Percentiles rank a stretch among this genome's conserved stretches.
These are phyloP conservation scores for Tremella mesenterica DNA, from an alignment of 768 basidiomycete genomes.

Conservation along the genomic window DNA sequence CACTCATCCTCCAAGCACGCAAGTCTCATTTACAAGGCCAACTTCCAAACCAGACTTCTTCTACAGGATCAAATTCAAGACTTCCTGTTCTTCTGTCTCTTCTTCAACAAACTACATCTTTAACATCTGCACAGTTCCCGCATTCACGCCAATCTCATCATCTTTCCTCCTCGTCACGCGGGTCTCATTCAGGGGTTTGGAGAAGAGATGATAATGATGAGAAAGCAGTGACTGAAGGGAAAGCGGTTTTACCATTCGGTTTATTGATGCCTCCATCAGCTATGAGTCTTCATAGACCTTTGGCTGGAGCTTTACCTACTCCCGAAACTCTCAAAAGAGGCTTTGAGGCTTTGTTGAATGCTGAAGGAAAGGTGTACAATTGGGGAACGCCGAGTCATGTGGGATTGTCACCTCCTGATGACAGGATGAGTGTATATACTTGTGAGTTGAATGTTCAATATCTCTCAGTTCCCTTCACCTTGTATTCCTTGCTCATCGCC, in stretches of 20 bases:
- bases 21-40: constrained; percentile 4
- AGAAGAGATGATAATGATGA: neutral
- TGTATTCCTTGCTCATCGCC: no score
- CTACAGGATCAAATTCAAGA: constrained; percentile 4
- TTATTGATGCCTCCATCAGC: constrained; percentile 17
- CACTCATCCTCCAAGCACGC: constrained; percentile 8
- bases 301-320: constrained; percentile 20
- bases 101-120: neutral
- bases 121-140: neutral
- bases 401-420: constrained; percentile 15
- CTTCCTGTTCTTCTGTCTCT: constrained; percentile 14
- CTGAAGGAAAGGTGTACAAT: constrained; percentile 23
- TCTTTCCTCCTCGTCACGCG: no score
- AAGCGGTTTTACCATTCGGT: constrained; percentile 10
- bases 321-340: constrained; percentile 17
- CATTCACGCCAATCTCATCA: no score
- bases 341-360: constrained; percentile 21
- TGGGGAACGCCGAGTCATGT: constrained; percentile 15
- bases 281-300: constrained; percentile 15
- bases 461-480: no score
- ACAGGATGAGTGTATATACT: constrained; percentile 20
- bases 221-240: neutral
- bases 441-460: no score
- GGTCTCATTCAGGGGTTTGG: no score
- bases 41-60: constrained; percentile 5